phyloP scores from a whole-genome alignment of 2,329 filamentous ascomycete genomes.

The Sporothrix euskadiensis region DNA sequence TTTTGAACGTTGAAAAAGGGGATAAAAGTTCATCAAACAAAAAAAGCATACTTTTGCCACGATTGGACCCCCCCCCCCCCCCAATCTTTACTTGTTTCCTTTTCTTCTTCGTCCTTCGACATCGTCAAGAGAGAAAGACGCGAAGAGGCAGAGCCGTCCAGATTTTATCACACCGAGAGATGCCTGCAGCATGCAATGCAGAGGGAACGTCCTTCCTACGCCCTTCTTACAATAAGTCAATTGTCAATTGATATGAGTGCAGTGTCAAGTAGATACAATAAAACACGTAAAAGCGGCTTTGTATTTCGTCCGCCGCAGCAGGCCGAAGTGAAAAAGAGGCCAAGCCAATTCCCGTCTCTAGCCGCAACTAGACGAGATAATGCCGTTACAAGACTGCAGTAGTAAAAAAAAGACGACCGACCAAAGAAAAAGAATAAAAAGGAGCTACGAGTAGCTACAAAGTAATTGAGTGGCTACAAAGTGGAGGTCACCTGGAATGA shows the following conservation, averaged over 20 bases:
- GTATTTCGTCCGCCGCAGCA: background rate
- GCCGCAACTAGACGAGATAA: slow-evolving; percentile 16
- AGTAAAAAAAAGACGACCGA: background rate
- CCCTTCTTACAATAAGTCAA: background rate
- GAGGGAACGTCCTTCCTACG: background rate
- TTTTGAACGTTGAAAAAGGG: background rate
- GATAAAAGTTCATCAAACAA: background rate
- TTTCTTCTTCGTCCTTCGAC: background rate
- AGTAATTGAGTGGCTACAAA: background rate
- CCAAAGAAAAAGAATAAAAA: background rate
- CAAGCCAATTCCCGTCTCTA: slow-evolving; percentile 7
- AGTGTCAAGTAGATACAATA: background rate
- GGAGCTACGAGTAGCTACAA: background rate
- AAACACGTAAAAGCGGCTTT: background rate
- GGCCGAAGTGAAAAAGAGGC: background rate
- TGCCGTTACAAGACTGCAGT: background rate
- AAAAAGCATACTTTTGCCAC: background rate
- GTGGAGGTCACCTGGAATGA: background rate
- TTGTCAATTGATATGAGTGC: background rate
- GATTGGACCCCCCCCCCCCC: background rate
- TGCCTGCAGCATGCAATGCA: slow-evolving; percentile 4
- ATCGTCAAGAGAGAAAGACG: background rate
- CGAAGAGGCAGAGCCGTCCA: background rate
- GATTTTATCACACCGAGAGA: background rate
- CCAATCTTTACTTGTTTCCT: too few relatives aligned